These are phyloP conservation scores for Uronychia setigera DNA, from an alignment of 73 alveolate species.

Conservation along the genomic window DNA sequence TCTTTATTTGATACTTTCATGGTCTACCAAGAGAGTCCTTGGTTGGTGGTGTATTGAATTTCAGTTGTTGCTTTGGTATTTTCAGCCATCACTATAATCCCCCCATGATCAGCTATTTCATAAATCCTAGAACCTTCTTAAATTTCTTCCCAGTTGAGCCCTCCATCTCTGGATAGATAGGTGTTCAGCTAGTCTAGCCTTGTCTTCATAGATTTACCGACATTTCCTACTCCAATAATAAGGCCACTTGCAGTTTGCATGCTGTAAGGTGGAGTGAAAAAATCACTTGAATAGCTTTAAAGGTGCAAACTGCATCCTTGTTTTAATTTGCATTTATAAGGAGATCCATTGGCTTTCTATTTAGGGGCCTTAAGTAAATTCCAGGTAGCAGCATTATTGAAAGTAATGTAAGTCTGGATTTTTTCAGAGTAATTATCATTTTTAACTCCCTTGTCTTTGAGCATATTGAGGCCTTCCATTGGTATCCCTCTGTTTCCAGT, in stretches of 20 bases:
- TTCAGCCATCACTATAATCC: constrained; percentile 83
- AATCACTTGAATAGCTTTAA: constrained; percentile 76
- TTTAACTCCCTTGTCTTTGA: background rate
- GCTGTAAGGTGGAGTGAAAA: constrained; percentile 77
- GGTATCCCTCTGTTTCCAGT: background rate
- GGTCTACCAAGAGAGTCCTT: constrained; percentile 80
- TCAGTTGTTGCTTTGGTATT: constrained; percentile 66
- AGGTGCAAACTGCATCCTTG: constrained; percentile 91
- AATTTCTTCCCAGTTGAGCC: constrained; percentile 90
- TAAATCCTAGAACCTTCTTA: constrained; percentile 85
- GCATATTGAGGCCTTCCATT: background rate
- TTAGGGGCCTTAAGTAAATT: constrained; percentile 77
- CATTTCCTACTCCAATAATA: constrained; percentile 88
- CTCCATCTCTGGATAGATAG: constrained; percentile 94
- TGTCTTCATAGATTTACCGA: constrained; percentile 58
- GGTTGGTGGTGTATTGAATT: constrained; percentile 77
- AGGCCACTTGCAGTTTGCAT: constrained; percentile 83
- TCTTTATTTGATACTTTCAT: constrained; percentile 57
- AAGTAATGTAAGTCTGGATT: constrained; percentile 82
- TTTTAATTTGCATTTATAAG: constrained; percentile 66
- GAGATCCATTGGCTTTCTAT: constrained; percentile 62
- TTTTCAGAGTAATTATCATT: background rate
- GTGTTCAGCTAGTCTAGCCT: constrained; percentile 71
- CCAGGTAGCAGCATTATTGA: constrained; percentile 95
- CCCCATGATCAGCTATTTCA: constrained; percentile 97